These are phyloP conservation scores for Nicotiana noctiflora DNA, from an alignment of 257 asterid genomes.

Conservation along the genomic window DNA sequence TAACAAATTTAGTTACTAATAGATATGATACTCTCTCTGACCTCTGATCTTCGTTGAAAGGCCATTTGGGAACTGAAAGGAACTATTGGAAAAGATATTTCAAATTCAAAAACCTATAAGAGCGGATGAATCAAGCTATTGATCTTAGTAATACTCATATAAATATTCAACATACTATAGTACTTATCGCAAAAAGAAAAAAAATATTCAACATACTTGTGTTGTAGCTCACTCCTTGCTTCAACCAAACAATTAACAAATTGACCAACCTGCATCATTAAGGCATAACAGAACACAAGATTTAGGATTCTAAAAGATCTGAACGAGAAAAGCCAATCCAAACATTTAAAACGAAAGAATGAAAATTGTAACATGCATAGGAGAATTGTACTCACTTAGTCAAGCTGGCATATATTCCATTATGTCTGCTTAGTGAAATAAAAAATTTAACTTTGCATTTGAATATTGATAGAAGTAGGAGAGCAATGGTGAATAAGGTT, in stretches of 20 bases:
- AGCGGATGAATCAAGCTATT: not conserved
- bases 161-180: not conserved
- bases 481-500: not conserved
- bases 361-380: not conserved
- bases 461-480: not conserved
- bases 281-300: not conserved
- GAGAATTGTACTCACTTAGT: not conserved
- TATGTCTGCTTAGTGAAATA: not conserved
- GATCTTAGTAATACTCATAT: not conserved
- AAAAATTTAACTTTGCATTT: not conserved
- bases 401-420: not conserved
- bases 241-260: conserved; percentile 68
- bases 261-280: conserved; percentile 54
- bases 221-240: conserved; percentile 56
- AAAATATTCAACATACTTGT: conserved; percentile 33
- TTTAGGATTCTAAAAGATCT: not conserved
- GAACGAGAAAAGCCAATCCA: not conserved
- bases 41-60: not conserved
- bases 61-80: not conserved
- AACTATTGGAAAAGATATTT: not conserved
- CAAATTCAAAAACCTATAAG: not conserved
- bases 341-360: not conserved
- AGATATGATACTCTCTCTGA: not conserved
- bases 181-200: not conserved
- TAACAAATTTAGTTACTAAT: not conserved